A percentile compares a stretch with the other conserved stretches of the same genome.
These are phyloP conservation scores for Pseudoscleropodium purum DNA, from an alignment of 225 moss, liverwort and hornwort genomes.

Conservation along the genomic window DNA sequence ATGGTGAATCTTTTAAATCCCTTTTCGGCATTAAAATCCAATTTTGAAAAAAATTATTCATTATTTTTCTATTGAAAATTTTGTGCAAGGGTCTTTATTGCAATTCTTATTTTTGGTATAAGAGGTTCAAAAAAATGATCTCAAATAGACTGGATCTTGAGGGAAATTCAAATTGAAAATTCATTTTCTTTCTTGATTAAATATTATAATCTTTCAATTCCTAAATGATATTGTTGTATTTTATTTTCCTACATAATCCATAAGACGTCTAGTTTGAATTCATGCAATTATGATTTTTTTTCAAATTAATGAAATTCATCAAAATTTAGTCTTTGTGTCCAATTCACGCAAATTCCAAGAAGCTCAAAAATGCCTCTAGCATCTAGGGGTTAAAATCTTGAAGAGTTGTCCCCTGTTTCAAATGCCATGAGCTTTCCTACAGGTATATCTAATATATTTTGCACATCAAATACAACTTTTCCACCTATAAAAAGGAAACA, in stretches of 20 bases:
- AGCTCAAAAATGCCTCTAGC: background rate
- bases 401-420: conserved; percentile 6
- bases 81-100: background rate
- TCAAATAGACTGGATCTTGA: rapidly evolving
- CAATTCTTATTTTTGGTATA: background rate
- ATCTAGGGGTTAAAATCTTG: background rate
- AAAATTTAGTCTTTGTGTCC: rapidly evolving
- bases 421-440: conserved; percentile 7
- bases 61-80: background rate
- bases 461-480: conserved; percentile 5
- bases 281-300: background rate
- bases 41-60: background rate
- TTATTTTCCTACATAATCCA: background rate
- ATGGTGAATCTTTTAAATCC: too few species aligned
- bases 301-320: background rate
- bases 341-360: background rate
- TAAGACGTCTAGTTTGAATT: background rate
- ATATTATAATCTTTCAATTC: background rate
- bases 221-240: background rate
- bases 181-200: background rate
- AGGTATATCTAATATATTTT: conserved; percentile 19
- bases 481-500: background rate
- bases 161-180: background rate
- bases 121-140: background rate
- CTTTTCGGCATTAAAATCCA: background rate